phyloP scores from a whole-genome alignment of 2,329 filamentous ascomycete species.

The Cadophora luteo-olivacea region DNA sequence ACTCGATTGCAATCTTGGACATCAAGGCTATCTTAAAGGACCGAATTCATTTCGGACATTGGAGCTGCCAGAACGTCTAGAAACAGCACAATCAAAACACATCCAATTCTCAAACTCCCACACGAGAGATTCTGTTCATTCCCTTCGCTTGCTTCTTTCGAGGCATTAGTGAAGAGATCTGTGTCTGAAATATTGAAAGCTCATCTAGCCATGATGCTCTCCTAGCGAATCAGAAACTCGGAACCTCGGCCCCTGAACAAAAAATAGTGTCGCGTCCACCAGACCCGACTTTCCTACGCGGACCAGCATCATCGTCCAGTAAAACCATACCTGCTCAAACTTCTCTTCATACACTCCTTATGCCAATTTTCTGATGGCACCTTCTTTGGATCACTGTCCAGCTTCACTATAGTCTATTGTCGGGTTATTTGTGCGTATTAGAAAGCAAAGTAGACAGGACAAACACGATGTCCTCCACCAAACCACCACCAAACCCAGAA shows the following conservation, averaged over 20 bases:
- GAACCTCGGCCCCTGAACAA: constrained; percentile 16
- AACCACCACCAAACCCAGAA: not conserved
- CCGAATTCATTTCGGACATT: too few relatives aligned
- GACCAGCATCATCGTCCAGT: not conserved
- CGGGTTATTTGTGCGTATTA: too few relatives aligned
- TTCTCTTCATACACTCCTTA: not conserved
- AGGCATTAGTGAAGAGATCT: not conserved
- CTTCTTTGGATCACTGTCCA: not conserved
- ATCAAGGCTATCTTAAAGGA: too few relatives aligned
- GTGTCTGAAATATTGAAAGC: too few relatives aligned
- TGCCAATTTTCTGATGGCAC: constrained; percentile 5
- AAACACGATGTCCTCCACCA: constrained; percentile 11
- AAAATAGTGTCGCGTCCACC: constrained; percentile 23
- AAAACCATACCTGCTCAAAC: not conserved
- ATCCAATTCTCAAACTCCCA: too few relatives aligned
- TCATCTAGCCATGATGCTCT: not conserved
- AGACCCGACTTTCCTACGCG: not conserved
- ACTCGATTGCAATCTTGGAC: too few relatives aligned
- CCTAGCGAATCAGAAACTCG: constrained; percentile 19
- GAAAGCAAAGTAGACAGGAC: not conserved
- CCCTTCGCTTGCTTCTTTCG: too few relatives aligned
- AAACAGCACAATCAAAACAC: too few relatives aligned
- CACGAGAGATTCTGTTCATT: too few relatives aligned
- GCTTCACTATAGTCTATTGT: constrained; percentile 1
- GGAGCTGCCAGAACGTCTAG: too few relatives aligned